Conservation (phyloP, 1,284 basidiomycete species). For the Mycena citricolor region DNA sequence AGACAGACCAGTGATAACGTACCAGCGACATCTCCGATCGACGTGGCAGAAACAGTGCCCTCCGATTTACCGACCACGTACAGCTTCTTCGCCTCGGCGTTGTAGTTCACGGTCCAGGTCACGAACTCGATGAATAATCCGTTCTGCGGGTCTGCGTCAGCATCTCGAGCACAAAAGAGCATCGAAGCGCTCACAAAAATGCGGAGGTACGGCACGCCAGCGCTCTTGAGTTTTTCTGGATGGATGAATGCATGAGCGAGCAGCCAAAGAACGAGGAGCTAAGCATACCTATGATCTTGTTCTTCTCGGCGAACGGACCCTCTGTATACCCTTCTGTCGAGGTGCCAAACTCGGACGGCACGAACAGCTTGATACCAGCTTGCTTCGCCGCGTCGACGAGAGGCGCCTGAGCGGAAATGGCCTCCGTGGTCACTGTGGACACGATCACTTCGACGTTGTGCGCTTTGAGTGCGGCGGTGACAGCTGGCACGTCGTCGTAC, state of each 20-base stretch:
- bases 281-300: constrained; percentile 13
- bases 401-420: too few relatives aligned
- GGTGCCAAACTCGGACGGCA: too few relatives aligned
- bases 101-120: constrained; percentile 14
- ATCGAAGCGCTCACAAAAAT: constrained; percentile 22
- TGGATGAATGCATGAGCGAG: not conserved
- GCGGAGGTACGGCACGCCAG: constrained; percentile 22
- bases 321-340: too few relatives aligned
- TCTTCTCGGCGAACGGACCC: too few relatives aligned
- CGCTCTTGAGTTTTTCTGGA: constrained; percentile 19
- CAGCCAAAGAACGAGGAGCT: not conserved
- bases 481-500: too few relatives aligned
- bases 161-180: not conserved
- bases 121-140: constrained; percentile 25
- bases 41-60: constrained; percentile 23
- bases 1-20: too few relatives aligned
- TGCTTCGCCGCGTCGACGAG: too few relatives aligned
- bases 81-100: constrained; percentile 12
- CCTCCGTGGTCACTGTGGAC: too few relatives aligned
- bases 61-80: constrained; percentile 26
- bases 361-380: too few relatives aligned
- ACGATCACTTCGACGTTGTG: too few relatives aligned
- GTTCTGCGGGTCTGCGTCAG: constrained; percentile 15
- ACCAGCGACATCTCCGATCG: constrained; percentile 22
- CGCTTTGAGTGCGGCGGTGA: too few relatives aligned